Base-by-base conservation (phyloP, 768 basidiomycete species). In the Bullera alba region DNA sequence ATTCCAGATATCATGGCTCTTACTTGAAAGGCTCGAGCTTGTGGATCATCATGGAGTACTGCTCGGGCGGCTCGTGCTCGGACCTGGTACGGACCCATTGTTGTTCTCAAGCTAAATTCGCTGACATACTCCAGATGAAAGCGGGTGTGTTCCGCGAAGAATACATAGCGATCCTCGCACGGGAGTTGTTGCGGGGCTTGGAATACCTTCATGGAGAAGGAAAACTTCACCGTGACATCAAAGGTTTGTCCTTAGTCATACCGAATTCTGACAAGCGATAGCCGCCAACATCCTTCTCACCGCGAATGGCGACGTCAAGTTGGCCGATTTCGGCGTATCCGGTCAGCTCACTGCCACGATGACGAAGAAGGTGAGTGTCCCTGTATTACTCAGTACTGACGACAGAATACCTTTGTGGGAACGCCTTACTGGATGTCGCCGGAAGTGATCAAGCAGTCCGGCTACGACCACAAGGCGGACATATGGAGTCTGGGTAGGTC, bases 401-500 rank as follows among this genome's bases (percentile, higher is more conserved):
- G 89, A 80, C 91, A 96, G 80, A 97, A 99, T 63, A 99, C 93
- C 0, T 96, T 92, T 69, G 93, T 93, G 27, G 89, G 89, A 25
- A 92, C 93, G 16, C 93, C 93, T 2, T 99, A 97, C 69, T 99
- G 95, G 95, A 99, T 99, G 95, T 90, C 89, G 5, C 95, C 95
- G 5, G 95, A 99, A 69, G 92, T 97, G 21, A 99, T 99, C 77
- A 97, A 97, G 72, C 95, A 99, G 75, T 93, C 90, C 50, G 95
- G 95, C 3, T 99, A 99, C 74, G 95, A 97, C 65, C 86, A 92
- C 71, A 97, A 96, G 70, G 95, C 95, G 15, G 95, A 99, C 73
- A 96, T 99, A 42, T 99, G 95, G 95, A 89, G 86, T 73, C 75
- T 99, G 56, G 95, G 93, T 67, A 42, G 17, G 58, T 44, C 1